Evolutionary conservation across 2,329 filamentous ascomycete species (phyloP).

Genomic region (Cladophialophora carrionii): DNA sequence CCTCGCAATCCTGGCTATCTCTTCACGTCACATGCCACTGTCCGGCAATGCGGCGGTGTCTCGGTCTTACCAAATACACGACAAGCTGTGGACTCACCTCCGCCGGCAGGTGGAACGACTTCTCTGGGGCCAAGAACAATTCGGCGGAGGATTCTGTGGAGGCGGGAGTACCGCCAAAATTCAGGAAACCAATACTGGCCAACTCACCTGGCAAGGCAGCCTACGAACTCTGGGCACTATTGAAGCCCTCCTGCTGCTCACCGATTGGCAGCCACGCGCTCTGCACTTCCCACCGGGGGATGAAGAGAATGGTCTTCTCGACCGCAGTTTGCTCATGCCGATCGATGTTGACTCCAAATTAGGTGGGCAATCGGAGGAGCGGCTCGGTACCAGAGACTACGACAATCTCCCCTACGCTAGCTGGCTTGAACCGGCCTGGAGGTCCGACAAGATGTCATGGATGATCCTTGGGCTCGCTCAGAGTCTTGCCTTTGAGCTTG

Average conservation of each 20-base stretch:
- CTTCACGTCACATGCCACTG: slow-evolving; percentile 82
- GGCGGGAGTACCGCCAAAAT: slow-evolving; percentile 64
- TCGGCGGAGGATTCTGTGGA: slow-evolving; percentile 83
- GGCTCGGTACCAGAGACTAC: slow-evolving; percentile 46
- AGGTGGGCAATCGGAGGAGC: slow-evolving; percentile 42
- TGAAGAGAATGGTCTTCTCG: slow-evolving; percentile 65
- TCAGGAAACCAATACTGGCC: slow-evolving; percentile 66
- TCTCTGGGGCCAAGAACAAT: slow-evolving; percentile 94
- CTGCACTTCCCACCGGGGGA: slow-evolving; percentile 84
- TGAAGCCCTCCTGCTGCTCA: slow-evolving; percentile 89
- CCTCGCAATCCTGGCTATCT: slow-evolving; percentile 86
- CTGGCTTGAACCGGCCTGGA: slow-evolving; percentile 95
- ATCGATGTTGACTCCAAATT: slow-evolving; percentile 50
- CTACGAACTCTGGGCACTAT: slow-evolving; percentile 89
- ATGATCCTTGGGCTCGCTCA: slow-evolving; percentile 60
- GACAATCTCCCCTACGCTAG: slow-evolving; percentile 72
- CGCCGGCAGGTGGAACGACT: slow-evolving; percentile 94
- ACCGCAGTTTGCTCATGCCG: slow-evolving; percentile 70
- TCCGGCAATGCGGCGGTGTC: slow-evolving; percentile 78
- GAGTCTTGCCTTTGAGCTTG: slow-evolving; percentile 70
- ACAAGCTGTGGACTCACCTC: slow-evolving; percentile 92
- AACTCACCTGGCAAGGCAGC: slow-evolving; percentile 66
- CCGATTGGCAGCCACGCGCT: slow-evolving; percentile 94
- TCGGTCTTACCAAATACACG: slow-evolving; percentile 87
- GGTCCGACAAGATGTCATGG: slow-evolving; percentile 66